Conservation (phyloP, 2,329 filamentous ascomycete genomes). For the Hypomyces rosellus region DNA sequence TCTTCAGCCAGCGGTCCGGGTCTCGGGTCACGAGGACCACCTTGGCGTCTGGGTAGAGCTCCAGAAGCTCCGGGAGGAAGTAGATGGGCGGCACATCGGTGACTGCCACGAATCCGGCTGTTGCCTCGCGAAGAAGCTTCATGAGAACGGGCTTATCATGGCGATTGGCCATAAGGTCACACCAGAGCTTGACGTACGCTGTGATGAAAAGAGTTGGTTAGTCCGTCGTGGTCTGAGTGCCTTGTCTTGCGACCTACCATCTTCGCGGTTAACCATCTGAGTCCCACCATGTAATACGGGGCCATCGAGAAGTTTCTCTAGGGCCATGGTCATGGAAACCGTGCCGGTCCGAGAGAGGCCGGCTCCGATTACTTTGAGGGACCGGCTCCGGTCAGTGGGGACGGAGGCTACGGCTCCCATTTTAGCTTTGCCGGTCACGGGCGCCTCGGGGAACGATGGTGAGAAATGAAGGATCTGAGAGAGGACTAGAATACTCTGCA, state of each 20-base stretch:
- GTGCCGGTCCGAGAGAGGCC: slow-evolving; percentile 30
- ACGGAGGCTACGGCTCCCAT: no score
- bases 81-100: slow-evolving; percentile 37
- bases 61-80: slow-evolving; percentile 38
- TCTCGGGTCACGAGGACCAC: slow-evolving; percentile 36
- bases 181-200: no score
- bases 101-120: slow-evolving; percentile 38
- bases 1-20: slow-evolving; percentile 30
- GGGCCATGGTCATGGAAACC: slow-evolving; percentile 40
- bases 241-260: slow-evolving; percentile 18
- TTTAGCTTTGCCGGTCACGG: no score
- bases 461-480: no score
- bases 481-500: no score
- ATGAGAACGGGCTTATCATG: slow-evolving; percentile 16
- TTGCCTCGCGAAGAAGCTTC: slow-evolving; percentile 25
- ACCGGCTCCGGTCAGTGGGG: no score
- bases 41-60: slow-evolving; percentile 41
- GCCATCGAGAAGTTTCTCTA: slow-evolving; percentile 40
- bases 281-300: slow-evolving; percentile 45
- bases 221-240: no score
- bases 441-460: no score
- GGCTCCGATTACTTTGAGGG: slow-evolving; percentile 34
- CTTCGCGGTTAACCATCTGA: slow-evolving; percentile 27
- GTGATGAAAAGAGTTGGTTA: no score
- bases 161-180: no score